These are phyloP conservation scores for Cryptomeria japonica DNA, from an alignment of 75 land plant genomes.

Conservation along the genomic window DNA sequence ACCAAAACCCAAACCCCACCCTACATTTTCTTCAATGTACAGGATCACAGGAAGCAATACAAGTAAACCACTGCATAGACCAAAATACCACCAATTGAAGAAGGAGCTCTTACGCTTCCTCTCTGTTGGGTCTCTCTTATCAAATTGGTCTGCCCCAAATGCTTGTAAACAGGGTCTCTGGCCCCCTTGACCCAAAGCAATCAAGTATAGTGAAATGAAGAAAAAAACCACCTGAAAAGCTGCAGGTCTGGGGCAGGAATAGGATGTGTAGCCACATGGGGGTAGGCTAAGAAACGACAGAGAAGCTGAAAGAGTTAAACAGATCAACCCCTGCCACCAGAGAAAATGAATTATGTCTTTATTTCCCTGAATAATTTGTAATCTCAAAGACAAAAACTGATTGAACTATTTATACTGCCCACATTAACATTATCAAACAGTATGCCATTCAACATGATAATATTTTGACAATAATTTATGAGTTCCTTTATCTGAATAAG, in stretches of 20 bases:
- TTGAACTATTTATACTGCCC: no score
- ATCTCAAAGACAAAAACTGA: no score
- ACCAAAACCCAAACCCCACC: conserved; percentile 28
- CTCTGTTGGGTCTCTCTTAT: neutral
- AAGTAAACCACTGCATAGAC: neutral
- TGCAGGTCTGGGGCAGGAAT: conserved; percentile 7
- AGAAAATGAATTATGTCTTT: neutral
- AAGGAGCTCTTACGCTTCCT: conserved; percentile 19
- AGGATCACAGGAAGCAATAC: conserved; percentile 5
- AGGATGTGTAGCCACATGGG: neutral
- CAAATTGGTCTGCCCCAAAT: conserved; percentile 34
- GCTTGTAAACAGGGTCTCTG: conserved; percentile 25
- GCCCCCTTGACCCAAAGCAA: conserved; percentile 22
- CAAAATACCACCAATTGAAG: conserved; percentile 45
- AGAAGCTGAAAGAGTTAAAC: conserved; percentile 41
- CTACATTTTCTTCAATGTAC: conserved; percentile 28
- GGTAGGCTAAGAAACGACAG: conserved; percentile 16
- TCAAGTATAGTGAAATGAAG: conserved; percentile 31
- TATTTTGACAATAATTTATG: no score
- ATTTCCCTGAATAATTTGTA: no score
- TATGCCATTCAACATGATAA: no score
- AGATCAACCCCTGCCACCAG: conserved; percentile 37
- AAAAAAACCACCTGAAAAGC: conserved; percentile 28
- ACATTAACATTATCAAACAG: no score
- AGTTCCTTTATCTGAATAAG: no score